These are phyloP conservation scores for Ophiocordyceps camponoti-floridani DNA, from an alignment of 2,329 filamentous ascomycete species.

Conservation along the genomic window DNA sequence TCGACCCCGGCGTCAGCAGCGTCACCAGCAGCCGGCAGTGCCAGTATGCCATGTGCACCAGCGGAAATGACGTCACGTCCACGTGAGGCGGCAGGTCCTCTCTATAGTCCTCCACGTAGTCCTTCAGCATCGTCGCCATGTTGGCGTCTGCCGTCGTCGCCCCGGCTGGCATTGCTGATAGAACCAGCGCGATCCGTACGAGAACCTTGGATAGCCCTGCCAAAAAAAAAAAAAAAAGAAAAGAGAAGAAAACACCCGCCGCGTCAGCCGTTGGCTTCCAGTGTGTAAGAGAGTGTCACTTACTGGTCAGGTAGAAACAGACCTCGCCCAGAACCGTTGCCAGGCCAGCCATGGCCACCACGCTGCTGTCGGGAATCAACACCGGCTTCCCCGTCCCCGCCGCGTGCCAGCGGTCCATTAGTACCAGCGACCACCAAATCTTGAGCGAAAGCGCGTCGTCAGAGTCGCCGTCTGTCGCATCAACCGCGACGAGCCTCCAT, in stretches of 20 bases:
- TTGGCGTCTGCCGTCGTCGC: slow-evolving; percentile 14
- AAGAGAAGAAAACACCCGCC: too few relatives aligned
- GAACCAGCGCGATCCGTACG: slow-evolving; percentile 18
- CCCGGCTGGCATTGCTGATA: slow-evolving; percentile 17
- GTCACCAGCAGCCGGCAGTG: slow-evolving; percentile 48
- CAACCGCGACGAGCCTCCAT: slow-evolving; percentile 23
- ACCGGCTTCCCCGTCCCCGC: slow-evolving; percentile 45
- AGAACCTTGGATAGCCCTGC: slow-evolving; percentile 40
- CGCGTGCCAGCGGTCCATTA: slow-evolving; percentile 58
- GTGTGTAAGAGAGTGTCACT: slow-evolving; percentile 15
- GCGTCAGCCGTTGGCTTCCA: too few relatives aligned
- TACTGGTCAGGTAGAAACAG: slow-evolving; percentile 47
- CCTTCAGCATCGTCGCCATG: slow-evolving; percentile 15
- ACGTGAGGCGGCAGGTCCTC: slow-evolving; percentile 42
- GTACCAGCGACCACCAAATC: slow-evolving; percentile 55
- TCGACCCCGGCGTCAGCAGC: slow-evolving; percentile 36
- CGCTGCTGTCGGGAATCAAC: slow-evolving; percentile 43
- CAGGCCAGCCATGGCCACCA: slow-evolving; percentile 41
- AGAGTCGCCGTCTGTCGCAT: slow-evolving; percentile 33
- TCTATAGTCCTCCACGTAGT: slow-evolving; percentile 40
- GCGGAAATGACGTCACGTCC: slow-evolving; percentile 29
- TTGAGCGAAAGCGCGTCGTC: slow-evolving; percentile 44
- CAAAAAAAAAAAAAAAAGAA: too few relatives aligned
- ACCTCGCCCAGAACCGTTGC: slow-evolving; percentile 41
- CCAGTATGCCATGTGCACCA: slow-evolving; percentile 53